Percentiles rank a stretch among this genome's conserved stretches.
These are phyloP conservation scores for Rhododendron henanense DNA, from an alignment of 148 eudicot species.

Conservation along the genomic window DNA sequence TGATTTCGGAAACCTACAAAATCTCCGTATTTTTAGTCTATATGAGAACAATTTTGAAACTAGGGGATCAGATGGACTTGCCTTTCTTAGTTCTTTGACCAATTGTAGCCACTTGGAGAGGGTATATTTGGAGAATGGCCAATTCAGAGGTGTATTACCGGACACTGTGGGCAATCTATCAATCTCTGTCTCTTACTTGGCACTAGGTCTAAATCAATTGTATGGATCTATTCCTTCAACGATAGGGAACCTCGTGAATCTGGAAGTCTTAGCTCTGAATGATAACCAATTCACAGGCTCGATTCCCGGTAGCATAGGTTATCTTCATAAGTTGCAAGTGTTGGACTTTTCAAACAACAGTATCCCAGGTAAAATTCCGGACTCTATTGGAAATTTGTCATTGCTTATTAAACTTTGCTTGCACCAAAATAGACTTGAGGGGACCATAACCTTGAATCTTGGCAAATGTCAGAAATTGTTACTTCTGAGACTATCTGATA, in stretches of 20 bases:
- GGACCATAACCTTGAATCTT: background rate
- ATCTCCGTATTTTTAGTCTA: no score
- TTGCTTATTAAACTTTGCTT: background rate
- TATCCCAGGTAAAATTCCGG: constrained; percentile 2
- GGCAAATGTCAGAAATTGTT: background rate
- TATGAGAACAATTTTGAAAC: background rate
- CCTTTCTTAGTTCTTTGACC: no score
- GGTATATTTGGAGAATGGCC: no score
- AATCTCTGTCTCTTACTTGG: background rate
- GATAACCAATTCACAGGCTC: background rate
- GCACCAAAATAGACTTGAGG: background rate
- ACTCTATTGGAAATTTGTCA: constrained; percentile 8
- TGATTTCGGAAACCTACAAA: background rate
- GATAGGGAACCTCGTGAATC: background rate
- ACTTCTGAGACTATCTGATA: background rate
- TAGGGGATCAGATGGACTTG: constrained; percentile 3
- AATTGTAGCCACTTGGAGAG: no score
- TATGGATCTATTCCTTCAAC: constrained; percentile 6
- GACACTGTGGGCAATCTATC: no score
- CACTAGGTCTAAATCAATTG: background rate
- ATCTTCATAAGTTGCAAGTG: background rate
- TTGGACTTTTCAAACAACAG: background rate
- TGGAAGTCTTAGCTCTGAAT: background rate
- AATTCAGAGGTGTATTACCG: no score
- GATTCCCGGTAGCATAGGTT: background rate